phyloP scores from a whole-genome alignment of 2,329 filamentous ascomycete species.

The Colletotrichum godetiae region DNA sequence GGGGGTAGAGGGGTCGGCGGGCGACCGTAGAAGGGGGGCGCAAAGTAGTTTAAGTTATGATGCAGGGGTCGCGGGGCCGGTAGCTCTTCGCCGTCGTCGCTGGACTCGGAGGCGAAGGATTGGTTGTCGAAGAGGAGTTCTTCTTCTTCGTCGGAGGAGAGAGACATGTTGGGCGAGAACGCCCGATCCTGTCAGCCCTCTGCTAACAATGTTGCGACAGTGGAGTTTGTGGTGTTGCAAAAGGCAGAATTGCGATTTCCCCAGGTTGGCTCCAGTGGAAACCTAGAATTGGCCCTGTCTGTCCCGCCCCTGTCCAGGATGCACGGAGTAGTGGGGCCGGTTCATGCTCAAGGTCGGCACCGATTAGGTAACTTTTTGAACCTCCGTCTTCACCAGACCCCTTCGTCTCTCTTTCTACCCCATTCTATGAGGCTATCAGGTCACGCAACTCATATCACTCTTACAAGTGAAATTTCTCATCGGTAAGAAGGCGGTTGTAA shows the following conservation, averaged over 20 bases:
- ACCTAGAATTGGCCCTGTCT: background rate
- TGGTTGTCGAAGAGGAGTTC: constrained; percentile 25
- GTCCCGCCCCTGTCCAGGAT: constrained; percentile 17
- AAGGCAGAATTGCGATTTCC: constrained; percentile 4
- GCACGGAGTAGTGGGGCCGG: constrained; percentile 23
- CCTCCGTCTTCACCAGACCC: background rate
- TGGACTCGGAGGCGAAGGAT: constrained; percentile 31
- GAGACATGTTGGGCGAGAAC: constrained; percentile 28
- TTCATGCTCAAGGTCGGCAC: background rate
- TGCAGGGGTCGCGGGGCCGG: constrained; percentile 56
- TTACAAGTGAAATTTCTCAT: background rate
- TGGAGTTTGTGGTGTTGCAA: background rate
- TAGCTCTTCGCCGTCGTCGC: constrained; percentile 42
- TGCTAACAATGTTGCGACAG: background rate
- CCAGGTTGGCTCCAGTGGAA: background rate
- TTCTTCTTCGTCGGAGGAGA: constrained; percentile 37
- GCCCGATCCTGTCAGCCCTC: constrained; percentile 17
- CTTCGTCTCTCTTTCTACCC: background rate
- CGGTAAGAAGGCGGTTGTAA: too few species aligned
- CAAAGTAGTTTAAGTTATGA: constrained; percentile 63
- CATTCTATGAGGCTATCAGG: too few species aligned
- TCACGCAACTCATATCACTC: background rate
- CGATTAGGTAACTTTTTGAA: background rate
- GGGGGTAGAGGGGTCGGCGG: constrained; percentile 95
- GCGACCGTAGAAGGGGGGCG: constrained; percentile 94